Evolutionary conservation across 768 basidiomycete species (phyloP).

Genomic region (Kwoniella europaea): DNA sequence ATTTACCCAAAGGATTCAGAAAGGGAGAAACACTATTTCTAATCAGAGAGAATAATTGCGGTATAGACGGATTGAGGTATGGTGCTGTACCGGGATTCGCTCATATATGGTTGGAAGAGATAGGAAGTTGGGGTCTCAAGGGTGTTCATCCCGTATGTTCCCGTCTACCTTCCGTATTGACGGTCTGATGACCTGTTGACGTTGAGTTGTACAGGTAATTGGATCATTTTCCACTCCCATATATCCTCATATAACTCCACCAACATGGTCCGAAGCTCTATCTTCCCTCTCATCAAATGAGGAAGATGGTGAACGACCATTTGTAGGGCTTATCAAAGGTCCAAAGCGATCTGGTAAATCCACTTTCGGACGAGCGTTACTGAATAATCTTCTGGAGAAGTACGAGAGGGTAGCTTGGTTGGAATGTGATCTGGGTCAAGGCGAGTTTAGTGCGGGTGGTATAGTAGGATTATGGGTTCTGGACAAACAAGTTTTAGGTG

Average conservation of each 20-base stretch:
- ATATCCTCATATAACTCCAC: slow-evolving; percentile 46
- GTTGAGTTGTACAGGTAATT: slow-evolving; percentile 40
- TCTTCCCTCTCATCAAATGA: slow-evolving; percentile 46
- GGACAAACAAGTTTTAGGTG: slow-evolving; percentile 73
- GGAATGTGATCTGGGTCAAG: slow-evolving; percentile 91
- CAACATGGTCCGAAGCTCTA: slow-evolving; percentile 56
- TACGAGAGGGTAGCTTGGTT: slow-evolving; percentile 84
- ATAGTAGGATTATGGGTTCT: slow-evolving; percentile 79
- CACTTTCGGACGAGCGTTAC: slow-evolving; percentile 74
- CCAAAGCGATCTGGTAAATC: slow-evolving; percentile 89
- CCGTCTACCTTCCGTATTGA: slow-evolving; percentile 50
- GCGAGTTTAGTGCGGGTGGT: slow-evolving; percentile 87
- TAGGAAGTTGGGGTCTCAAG: slow-evolving; percentile 53
- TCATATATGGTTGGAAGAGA: slow-evolving; percentile 65
- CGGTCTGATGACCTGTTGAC: neutral
- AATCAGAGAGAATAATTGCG: slow-evolving; percentile 66
- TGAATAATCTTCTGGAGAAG: slow-evolving; percentile 69
- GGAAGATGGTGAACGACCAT: slow-evolving; percentile 37
- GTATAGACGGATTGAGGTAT: slow-evolving; percentile 71
- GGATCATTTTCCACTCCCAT: slow-evolving; percentile 39
- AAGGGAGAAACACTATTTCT: slow-evolving; percentile 62
- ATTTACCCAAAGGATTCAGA: slow-evolving; percentile 36
- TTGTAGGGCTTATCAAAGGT: slow-evolving; percentile 75
- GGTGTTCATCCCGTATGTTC: slow-evolving; percentile 63
- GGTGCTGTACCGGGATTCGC: slow-evolving; percentile 68